phyloP scores from a whole-genome alignment of 2,329 filamentous ascomycete genomes.

The Claviceps maximensis region DNA sequence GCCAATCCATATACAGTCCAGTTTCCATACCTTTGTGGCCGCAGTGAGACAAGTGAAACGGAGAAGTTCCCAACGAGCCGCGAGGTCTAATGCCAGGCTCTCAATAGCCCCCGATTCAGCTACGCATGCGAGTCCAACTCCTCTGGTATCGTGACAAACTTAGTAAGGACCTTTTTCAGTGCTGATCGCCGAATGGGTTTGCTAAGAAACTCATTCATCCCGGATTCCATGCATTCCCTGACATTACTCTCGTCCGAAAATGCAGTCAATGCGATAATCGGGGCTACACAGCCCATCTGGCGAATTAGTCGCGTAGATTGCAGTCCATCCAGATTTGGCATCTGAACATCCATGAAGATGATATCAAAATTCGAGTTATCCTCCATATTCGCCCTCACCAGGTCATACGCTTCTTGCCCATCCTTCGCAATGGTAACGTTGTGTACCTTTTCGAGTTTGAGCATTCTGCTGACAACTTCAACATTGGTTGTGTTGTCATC shows the following conservation, averaged over 20 bases:
- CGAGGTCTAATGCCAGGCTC: not conserved
- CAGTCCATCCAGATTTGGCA: conserved; percentile 85
- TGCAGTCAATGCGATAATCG: conserved; percentile 82
- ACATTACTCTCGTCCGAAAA: conserved; percentile 86
- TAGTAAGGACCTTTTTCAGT: conserved; percentile 73
- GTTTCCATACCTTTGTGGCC: not conserved
- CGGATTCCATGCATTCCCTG: conserved; percentile 72
- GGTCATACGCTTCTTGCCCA: conserved; percentile 75
- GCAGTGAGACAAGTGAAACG: not conserved
- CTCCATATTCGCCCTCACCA: conserved; percentile 72
- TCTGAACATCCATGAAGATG: conserved; percentile 93
- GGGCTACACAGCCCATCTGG: conserved; percentile 71
- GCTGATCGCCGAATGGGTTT: conserved; percentile 70
- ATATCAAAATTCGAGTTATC: conserved; percentile 62
- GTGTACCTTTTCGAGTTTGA: conserved; percentile 67
- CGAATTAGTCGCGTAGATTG: conserved; percentile 78
- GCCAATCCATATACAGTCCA: not conserved
- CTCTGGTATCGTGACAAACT: conserved; percentile 70
- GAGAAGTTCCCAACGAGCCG: no score
- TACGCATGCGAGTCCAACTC: conserved; percentile 28
- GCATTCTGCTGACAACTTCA: conserved; percentile 46
- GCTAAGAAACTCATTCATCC: conserved; percentile 81
- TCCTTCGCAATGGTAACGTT: conserved; percentile 82
- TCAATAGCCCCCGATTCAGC: not conserved
- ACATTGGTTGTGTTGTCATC: conserved; percentile 52